These are phyloP conservation scores for Microbotryum silenes-acaulis DNA, from an alignment of 1,284 basidiomycete genomes.

Conservation along the genomic window DNA sequence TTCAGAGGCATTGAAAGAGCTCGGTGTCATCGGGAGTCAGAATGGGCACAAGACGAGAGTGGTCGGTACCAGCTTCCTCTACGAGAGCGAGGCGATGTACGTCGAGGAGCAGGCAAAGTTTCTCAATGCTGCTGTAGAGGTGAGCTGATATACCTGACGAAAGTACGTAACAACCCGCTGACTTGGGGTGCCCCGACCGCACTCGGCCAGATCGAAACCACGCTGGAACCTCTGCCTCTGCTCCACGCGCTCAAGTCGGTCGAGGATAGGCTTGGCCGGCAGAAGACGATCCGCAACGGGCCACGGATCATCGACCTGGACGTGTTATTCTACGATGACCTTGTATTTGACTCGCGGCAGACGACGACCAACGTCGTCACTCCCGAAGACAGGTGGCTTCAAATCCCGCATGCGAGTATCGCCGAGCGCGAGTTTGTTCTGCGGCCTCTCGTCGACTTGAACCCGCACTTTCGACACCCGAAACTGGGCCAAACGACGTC, in stretches of 20 bases:
- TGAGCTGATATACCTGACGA: slow-evolving; percentile 42
- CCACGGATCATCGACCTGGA: slow-evolving; percentile 89
- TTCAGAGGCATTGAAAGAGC: slow-evolving; percentile 58
- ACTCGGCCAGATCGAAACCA: slow-evolving; percentile 60
- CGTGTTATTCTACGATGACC: slow-evolving; percentile 69
- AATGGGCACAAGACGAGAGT: slow-evolving; percentile 45
- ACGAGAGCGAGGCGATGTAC: slow-evolving; percentile 95
- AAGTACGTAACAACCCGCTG: neutral
- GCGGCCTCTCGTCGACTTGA: slow-evolving; percentile 77
- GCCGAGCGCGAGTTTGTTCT: slow-evolving; percentile 86
- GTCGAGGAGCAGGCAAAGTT: slow-evolving; percentile 81
- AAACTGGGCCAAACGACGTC: slow-evolving; percentile 47
- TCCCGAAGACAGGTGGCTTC: slow-evolving; percentile 53
- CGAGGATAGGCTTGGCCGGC: slow-evolving; percentile 70
- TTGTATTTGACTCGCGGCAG: slow-evolving; percentile 53
- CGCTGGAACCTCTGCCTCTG: slow-evolving; percentile 56
- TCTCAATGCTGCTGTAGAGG: slow-evolving; percentile 82
- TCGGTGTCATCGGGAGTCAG: slow-evolving; percentile 45
- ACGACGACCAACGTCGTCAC: slow-evolving; percentile 36
- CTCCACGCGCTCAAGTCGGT: slow-evolving; percentile 64
- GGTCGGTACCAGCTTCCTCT: slow-evolving; percentile 79
- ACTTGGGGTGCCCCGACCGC: neutral
- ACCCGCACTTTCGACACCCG: slow-evolving; percentile 62
- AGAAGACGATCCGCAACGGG: slow-evolving; percentile 72
- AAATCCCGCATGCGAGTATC: slow-evolving; percentile 75